Evolutionary conservation across 2,329 filamentous ascomycete species (phyloP).

Genomic region (Alternaria novae-zelandiae): DNA sequence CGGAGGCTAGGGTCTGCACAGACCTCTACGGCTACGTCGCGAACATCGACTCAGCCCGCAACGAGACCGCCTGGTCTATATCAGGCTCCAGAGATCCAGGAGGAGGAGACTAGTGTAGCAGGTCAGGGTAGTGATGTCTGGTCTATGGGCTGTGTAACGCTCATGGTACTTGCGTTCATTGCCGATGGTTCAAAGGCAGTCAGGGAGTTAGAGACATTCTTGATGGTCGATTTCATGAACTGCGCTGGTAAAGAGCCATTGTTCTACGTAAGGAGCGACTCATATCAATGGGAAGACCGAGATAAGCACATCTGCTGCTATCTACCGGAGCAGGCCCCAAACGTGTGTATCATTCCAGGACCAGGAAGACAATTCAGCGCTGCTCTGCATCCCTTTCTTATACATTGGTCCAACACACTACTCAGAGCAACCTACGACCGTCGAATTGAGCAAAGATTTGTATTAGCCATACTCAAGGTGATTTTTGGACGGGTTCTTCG

Average conservation of each 20-base stretch:
- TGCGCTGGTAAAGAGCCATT: not conserved
- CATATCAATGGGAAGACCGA: not conserved
- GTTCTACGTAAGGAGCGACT: not conserved
- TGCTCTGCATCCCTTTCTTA: not conserved
- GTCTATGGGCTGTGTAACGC: not conserved
- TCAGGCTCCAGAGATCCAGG: not conserved
- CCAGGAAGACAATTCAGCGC: too few relatives aligned
- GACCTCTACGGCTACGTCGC: not conserved
- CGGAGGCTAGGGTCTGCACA: not conserved
- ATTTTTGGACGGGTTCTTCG: not conserved
- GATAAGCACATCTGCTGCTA: rapidly evolving
- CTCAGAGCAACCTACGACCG: not conserved
- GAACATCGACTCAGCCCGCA: not conserved
- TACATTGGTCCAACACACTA: not conserved
- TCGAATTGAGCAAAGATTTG: not conserved
- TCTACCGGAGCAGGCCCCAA: not conserved
- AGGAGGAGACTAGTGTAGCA: not conserved
- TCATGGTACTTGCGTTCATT: not conserved
- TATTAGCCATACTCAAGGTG: not conserved
- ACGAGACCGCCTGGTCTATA: not conserved
- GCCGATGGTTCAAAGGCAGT: not conserved
- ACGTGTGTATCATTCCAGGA: too few relatives aligned
- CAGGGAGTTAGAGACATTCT: rapidly evolving
- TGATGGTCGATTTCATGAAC: not conserved
- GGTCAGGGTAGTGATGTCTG: not conserved